Evolutionary conservation across 2,329 filamentous ascomycete species (phyloP).

Genomic region (Fusarium fujikuroi): DNA sequence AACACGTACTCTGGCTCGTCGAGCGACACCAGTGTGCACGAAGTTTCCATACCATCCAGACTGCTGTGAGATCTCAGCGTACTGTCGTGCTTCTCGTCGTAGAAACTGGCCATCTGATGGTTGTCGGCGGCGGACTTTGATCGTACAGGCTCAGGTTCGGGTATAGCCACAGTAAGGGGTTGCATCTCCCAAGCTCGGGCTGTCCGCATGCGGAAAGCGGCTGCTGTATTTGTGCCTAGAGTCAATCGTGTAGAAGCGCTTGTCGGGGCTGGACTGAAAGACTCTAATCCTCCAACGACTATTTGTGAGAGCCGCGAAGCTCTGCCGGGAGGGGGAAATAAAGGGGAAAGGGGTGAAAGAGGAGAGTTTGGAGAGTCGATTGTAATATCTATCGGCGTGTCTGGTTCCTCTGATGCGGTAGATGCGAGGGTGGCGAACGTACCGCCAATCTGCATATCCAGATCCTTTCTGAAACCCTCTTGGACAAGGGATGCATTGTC

Average conservation of each 20-base stretch:
- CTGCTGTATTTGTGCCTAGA: slow-evolving; percentile 34
- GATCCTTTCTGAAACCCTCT: slow-evolving; percentile 69
- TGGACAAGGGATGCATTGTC: slow-evolving; percentile 75
- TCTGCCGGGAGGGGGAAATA: slow-evolving; percentile 2
- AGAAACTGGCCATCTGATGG: background rate
- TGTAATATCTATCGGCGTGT: slow-evolving; percentile 23
- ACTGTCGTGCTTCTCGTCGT: slow-evolving; percentile 28
- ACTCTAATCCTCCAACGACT: slow-evolving; percentile 35
- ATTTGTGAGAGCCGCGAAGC: slow-evolving; percentile 33
- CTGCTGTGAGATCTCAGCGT: slow-evolving; percentile 14
- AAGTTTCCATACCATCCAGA: slow-evolving; percentile 8
- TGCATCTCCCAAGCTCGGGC: slow-evolving; percentile 40
- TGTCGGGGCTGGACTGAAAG: slow-evolving; percentile 10
- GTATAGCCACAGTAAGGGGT: background rate
- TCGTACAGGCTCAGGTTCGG: background rate
- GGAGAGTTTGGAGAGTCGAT: slow-evolving; percentile 22
- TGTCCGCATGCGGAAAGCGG: slow-evolving; percentile 32
- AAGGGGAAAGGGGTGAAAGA: slow-evolving; percentile 14
- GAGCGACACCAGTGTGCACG: background rate
- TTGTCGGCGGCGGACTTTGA: background rate
- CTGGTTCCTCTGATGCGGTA: background rate
- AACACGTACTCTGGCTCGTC: slow-evolving; percentile 37
- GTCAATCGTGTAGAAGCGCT: slow-evolving; percentile 32
- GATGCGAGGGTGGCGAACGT: slow-evolving; percentile 59
- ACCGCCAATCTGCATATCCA: slow-evolving; percentile 59